Evolutionary conservation across 2,329 filamentous ascomycete species (phyloP), one percentile per base, ranked within the genome.

Genomic region (Beauveria bassiana): DNA sequence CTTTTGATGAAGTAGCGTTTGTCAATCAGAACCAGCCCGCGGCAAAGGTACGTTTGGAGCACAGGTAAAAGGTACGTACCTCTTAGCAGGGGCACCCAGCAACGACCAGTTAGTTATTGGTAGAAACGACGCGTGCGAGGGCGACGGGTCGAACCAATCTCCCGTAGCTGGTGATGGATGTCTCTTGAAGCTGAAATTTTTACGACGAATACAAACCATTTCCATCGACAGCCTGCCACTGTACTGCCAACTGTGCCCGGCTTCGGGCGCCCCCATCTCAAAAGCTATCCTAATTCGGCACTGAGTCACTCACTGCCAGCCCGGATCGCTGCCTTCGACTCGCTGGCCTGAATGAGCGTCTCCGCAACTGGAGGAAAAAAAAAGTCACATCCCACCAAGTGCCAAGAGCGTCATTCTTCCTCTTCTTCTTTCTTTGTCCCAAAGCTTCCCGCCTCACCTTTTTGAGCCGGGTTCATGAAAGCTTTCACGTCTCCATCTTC

Each of bases 401-500:
- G 22, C 22, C 24, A n/a, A 8, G 46, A 38, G 8, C 45, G 53
- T 61, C 20, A 40, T 26, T 26, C 49, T 22, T 16, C 18, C n/a
- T 31, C n/a, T 49, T 8, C 12, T 8, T 22, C 59, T 50, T 34
- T 24, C 42, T 61, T 61, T 46, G 54, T 34, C 45, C n/a, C 24
- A 28, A 38, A 50, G 16, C 31, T 40, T 34, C 45, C 51, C 59
- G 42, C 51, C 20, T 49, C 59, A 45, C 31, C 43, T 34, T 53
- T 54, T 18, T 53, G 55, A 54, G 42, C 56, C 61, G 61, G 50
- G 61, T 62, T 55, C 55, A 62, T 62, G 61, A 59, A 45, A 54
- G 12, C 51, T 59, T 34, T 50, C 34, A 22, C 28, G 14, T 10
- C 18, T 49, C 24, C 53, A 38, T 49, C 43, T 47, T 50, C 38